These are phyloP conservation scores for Leucosporidium yakuticum DNA, from an alignment of 768 basidiomycete genomes.

Conservation along the genomic window DNA sequence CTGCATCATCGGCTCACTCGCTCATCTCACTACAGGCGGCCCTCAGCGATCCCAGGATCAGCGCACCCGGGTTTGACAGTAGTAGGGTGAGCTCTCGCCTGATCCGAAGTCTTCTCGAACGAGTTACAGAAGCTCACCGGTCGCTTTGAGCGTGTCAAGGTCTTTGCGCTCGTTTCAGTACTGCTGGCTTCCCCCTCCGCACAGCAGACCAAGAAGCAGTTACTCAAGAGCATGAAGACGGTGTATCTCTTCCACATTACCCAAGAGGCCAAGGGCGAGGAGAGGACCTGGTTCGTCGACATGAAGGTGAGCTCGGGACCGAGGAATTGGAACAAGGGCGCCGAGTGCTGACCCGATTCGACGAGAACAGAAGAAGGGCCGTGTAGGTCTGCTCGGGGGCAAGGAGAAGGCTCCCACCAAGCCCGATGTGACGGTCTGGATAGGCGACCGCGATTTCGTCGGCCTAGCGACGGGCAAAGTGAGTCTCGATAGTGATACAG, in stretches of 20 bases:
- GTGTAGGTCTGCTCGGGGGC: not conserved
- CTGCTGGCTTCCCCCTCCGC: slow-evolving; percentile 11
- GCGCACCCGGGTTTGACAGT: too few relatives aligned
- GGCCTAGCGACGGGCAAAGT: slow-evolving; percentile 24
- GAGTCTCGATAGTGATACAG: not conserved
- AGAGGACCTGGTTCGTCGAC: slow-evolving; percentile 21
- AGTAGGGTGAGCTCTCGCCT: too few relatives aligned
- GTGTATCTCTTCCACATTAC: slow-evolving; percentile 22
- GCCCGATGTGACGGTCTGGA: slow-evolving; percentile 21
- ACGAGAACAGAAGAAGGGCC: slow-evolving; percentile 16
- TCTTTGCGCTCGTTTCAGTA: slow-evolving; percentile 26
- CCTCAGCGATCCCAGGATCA: too few relatives aligned
- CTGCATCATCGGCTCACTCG: too few relatives aligned
- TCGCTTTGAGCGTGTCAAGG: not conserved
- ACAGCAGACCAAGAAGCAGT: slow-evolving; percentile 5
- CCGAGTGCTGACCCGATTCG: not conserved
- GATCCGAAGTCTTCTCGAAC: too few relatives aligned
- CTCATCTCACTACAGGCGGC: too few relatives aligned
- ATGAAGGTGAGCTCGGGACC: slow-evolving; percentile 16
- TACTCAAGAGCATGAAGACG: slow-evolving; percentile 15
- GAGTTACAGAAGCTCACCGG: too few relatives aligned
- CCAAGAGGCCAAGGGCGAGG: not conserved
- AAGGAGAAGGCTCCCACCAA: slow-evolving; percentile 16
- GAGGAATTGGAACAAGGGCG: too few relatives aligned
- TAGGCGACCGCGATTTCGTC: slow-evolving; percentile 20